phyloP scores from a whole-genome alignment of 768 basidiomycete species.

The Russula brevipes region DNA sequence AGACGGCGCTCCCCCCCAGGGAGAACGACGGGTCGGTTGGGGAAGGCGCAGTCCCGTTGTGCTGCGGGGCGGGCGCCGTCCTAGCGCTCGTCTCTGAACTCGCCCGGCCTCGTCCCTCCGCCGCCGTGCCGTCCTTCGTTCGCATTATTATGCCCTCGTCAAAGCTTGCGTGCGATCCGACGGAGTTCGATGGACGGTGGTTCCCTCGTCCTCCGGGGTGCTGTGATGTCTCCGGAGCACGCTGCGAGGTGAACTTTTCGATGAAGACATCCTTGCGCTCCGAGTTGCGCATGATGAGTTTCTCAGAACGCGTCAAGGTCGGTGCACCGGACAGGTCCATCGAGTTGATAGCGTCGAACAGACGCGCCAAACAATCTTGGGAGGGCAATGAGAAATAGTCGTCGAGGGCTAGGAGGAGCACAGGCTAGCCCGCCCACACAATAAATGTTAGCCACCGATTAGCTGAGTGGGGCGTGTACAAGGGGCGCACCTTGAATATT shows the following conservation, averaged over 20 bases:
- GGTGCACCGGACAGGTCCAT: slow-evolving; percentile 85
- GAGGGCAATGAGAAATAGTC: slow-evolving; percentile 91
- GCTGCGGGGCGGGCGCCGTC: slow-evolving; percentile 23
- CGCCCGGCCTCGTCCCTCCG: slow-evolving; percentile 11
- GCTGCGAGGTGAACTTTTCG: slow-evolving; percentile 56
- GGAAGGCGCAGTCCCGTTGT: slow-evolving; percentile 41
- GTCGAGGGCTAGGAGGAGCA: slow-evolving; percentile 89
- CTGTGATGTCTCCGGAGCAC: slow-evolving; percentile 8
- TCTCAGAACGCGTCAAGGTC: slow-evolving; percentile 71
- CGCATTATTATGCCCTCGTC: slow-evolving; percentile 60
- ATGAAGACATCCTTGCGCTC: slow-evolving; percentile 90
- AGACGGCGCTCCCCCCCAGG: slow-evolving; percentile 74
- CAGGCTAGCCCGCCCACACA: slow-evolving; percentile 53
- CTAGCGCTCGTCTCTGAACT: slow-evolving; percentile 14
- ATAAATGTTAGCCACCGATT: slow-evolving; percentile 6
- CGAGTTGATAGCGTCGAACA: slow-evolving; percentile 91
- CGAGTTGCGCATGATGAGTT: slow-evolving; percentile 80
- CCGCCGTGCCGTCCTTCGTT: slow-evolving; percentile 11
- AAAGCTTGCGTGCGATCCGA: slow-evolving; percentile 60
- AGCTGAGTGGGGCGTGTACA: neutral
- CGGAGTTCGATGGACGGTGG: slow-evolving; percentile 27
- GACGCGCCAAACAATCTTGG: slow-evolving; percentile 79
- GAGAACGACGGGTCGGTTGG: slow-evolving; percentile 73
- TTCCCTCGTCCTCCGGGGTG: slow-evolving; percentile 1
- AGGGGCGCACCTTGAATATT: slow-evolving; percentile 74